Percentiles rank a stretch among this genome's conserved stretches.
These are phyloP conservation scores for Penicillium sp. DNA, from an alignment of 2,329 filamentous ascomycete species.

Conservation along the genomic window DNA sequence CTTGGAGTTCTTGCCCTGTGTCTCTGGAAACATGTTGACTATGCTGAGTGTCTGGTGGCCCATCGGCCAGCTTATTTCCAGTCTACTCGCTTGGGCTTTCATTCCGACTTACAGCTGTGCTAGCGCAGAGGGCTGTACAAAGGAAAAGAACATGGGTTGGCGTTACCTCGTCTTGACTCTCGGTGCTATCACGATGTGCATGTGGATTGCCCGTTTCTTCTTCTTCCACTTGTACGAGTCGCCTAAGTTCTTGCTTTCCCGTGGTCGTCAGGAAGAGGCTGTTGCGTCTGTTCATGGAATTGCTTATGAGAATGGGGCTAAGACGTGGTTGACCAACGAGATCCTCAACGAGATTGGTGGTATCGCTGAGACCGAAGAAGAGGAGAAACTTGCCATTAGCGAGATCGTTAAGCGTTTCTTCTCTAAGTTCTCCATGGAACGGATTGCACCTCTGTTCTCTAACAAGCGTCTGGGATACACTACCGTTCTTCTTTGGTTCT, in stretches of 20 bases:
- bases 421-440: conserved; percentile 64
- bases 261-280: conserved; percentile 73
- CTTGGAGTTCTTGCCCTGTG: conserved; percentile 75
- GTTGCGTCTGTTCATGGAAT: conserved; percentile 78
- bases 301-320: conserved; percentile 65
- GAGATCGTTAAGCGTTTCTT: conserved; percentile 61
- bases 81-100: conserved; percentile 61
- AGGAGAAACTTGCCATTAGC: conserved; percentile 40
- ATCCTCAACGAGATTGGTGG: conserved; percentile 57
- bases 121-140: conserved; percentile 42
- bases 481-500: conserved; percentile 68
- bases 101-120: conserved; percentile 65
- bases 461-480: conserved; percentile 49
- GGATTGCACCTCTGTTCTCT: conserved; percentile 63
- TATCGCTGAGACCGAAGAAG: conserved; percentile 41
- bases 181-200: conserved; percentile 69
- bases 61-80: conserved; percentile 67
- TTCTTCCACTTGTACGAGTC: conserved; percentile 82
- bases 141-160: conserved; percentile 68
- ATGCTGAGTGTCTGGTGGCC: conserved; percentile 85
- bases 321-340: conserved; percentile 74
- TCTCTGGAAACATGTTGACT: conserved; percentile 69
- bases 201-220: conserved; percentile 78
- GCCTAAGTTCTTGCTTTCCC: conserved; percentile 76
- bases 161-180: conserved; percentile 70